Base-by-base conservation (phyloP, 1,139 yeast species). In the Maudiozyma humilis region DNA sequence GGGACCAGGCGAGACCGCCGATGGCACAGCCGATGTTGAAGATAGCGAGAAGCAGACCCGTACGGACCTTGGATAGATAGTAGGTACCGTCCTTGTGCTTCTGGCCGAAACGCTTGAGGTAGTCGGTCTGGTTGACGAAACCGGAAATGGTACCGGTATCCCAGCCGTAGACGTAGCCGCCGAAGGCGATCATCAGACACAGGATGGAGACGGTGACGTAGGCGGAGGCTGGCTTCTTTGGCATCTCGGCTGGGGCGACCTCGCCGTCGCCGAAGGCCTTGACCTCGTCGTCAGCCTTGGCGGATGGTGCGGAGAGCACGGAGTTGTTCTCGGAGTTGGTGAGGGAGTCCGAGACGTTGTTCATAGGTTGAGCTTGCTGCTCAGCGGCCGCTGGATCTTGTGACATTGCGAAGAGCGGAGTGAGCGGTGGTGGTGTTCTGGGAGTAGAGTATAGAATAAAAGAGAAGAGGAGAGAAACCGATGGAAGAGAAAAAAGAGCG, bases 121-220 rank as follows among this genome's bases (percentile, higher is more conserved):
- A 86, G 54, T 77, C 78, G 4, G 73, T 64, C 86, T 82, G 80
- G 59, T 80, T 79, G 59, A 82, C 73, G 53, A 82, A 78, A 59
- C 91, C 91, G 30, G n/a, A n/a, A n/a, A n/a, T n/a, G n/a, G n/a
- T n/a, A n/a, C n/a, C n/a, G n/a, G n/a, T n/a, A n/a, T n/a, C n/a
- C n/a, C n/a, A n/a, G n/a, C n/a, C n/a, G n/a, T n/a, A n/a, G n/a
- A n/a, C n/a, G n/a, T n/a, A n/a, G n/a, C n/a, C n/a, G n/a, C n/a
- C n/a, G n/a, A n/a, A n/a, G n/a, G n/a, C n/a, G n/a, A n/a, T n/a
- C n/a, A n/a, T n/a, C n/a, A n/a, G n/a, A n/a, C n/a, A n/a, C n/a
- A n/a, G n/a, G n/a, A n/a, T n/a, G n/a, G n/a, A n/a, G n/a, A n/a
- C n/a, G n/a, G n/a, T n/a, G n/a, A n/a, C n/a, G n/a, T n/a, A n/a